Evolutionary conservation across 768 basidiomycete genomes (phyloP), one percentile per base, ranked within the genome.

Genomic region (Melanogaster broomeanus): DNA sequence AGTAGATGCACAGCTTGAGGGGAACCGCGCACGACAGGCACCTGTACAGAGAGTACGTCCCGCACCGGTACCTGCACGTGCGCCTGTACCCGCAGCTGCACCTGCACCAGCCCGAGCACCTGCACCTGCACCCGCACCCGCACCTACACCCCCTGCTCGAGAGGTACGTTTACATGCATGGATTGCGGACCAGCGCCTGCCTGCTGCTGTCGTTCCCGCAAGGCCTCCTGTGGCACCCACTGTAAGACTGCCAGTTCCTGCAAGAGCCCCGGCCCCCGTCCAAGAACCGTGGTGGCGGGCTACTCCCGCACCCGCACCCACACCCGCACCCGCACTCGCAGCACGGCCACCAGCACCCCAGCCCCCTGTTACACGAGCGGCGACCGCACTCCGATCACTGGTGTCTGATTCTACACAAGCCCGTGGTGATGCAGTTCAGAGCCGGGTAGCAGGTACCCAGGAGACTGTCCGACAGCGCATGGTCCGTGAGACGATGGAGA

Each of bases 1-100:
- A 19, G 80, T 81, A 18, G 72, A 77, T 31, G 61, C 65, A 10
- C 67, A 63, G 25, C 51, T 77, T 37, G 68, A 72, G 5, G 59
- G 38, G 0, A 56, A 61, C 21, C 72, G 67, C 33, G 63, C 55
- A 44, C 59, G 61, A 47, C 67, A 63, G 9, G 71, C 77, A 24
- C 61, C 68, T 37, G 67, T 9, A 3, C 54, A 19, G 21, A 38
- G 21, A 18, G 44, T 28, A 16, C 47, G 15, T 24, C 53, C 41
- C 19, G 53, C 27, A 28, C 47, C 37, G n/a, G n/a, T n/a, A 1
- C 39, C 41, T 37, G 34, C 6, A 7, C 31, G 49, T 4, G 28
- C 27, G 19, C 22, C 6, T 15, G 30, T 21, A 19, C 30, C n/a
- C 18, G 13, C 21, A 25, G 47, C 38, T 10, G 37, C 18, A 2